Base-by-base conservation (phyloP, 1,139 yeast species). In the Meyerozyma elateridarum region DNA sequence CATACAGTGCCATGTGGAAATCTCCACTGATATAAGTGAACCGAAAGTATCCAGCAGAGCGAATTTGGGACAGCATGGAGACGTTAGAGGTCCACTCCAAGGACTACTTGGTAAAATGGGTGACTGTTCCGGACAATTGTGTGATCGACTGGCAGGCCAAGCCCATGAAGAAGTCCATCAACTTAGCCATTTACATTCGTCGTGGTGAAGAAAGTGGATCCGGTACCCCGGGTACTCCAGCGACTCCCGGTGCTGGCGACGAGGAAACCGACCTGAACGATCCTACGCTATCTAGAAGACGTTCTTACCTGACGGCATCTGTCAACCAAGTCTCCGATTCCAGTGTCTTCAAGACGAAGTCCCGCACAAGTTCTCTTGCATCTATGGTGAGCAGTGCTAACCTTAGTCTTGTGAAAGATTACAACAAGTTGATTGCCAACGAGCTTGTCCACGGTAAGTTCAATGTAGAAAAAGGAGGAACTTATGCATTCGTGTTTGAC, bases 101-200 rank as follows among this genome's bases (percentile, higher is more conserved):
- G 53, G 84, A 91, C 38, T 89, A 85, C 51, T 74, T 88, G 43
- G 84, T 89, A 49, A 85, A 89, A 48, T 91, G 97, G 97, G 78
- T 88, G 38, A 74, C 79, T 41, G 85, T 82, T 6, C 81, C 85
- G 0, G 81, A 76, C 28, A 73, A 77, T 38, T 73, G 81, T 19
- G 57, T 70, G 15, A 72, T 89, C 28, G 76, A 75, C 41, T 91
- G 93, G 83, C 89, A 82, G 50, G 71, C 87, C 31, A 83, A 80
- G 48, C 96, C 97, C 2, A 55, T 81, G 48, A 88, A 84, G 52
- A 81, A 79, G 49, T 83, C 95, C n/a, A 79, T 89, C 44, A 76
- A 76, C 46, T 73, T 79, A 46, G 78, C 83, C 8, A 64, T 79
- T 29, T 81, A 77, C 49, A 57, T 24, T 5, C 27, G 27, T 18